Evolutionary conservation across 805 yeast species (phyloP), one percentile per base, ranked within the genome.

Genomic region (Tetrapisispora fleetii): DNA sequence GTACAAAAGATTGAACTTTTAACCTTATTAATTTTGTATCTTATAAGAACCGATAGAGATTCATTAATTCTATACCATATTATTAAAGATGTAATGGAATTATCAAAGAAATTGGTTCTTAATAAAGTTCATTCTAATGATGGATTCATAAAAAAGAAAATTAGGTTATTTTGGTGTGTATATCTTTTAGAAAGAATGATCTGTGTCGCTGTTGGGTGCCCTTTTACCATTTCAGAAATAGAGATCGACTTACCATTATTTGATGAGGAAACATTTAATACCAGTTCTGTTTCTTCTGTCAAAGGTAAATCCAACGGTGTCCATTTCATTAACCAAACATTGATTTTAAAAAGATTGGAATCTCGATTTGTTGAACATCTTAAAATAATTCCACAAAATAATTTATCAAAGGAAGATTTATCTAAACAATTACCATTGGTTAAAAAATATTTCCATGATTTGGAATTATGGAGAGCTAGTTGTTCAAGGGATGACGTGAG

Each of bases 91-190:
- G 74, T 81, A 6, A 70, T 78, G 72, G 60, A 64, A 19, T 61
- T 76, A 13, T 76, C 78, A 54, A 58, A 58, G 40, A 54, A 60
- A 28, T 47, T 66, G 39, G 51, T 51, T 22, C 45, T 65, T 37
- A 64, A 65, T 44, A 53, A 50, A 35, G 57, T 63, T 58, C 53
- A 59, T 32, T 50, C 55, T 3, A 48, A 57, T 10, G 63, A 58
- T 45, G 53, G 55, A 8, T 49, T 52, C 47, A 57, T 58, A 4
- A 71, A 73, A 52, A 68, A 69, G 46, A 73, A 70, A 56, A 61
- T 78, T 63, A 69, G 85, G 52, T 64, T 78, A 17, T 81, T 81
- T 66, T 81, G 85, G 85, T 77, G 82, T 58, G 75, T 76, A 8
- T 81, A 80, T 58, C 57, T 78, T n/a, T 58, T 79, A 41, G 86